Percentiles rank a stretch among this genome's conserved stretches.
phyloP scores from a whole-genome alignment of 106 monocot genomes.

The Acanthochlamys bracteata region DNA sequence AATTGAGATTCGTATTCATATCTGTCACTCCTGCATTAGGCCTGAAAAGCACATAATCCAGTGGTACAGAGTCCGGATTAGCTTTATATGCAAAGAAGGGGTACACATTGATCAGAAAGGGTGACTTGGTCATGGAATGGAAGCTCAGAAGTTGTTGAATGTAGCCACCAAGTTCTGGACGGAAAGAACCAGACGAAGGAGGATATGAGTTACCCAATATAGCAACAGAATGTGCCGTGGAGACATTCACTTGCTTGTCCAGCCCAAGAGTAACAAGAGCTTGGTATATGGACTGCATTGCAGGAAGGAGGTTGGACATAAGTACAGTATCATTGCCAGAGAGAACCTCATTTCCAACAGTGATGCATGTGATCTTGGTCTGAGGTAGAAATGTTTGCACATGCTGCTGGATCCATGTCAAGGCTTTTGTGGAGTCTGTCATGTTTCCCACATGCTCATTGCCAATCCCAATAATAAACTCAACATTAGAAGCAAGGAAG shows the following conservation, averaged over 20 bases:
- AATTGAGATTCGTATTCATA: constrained; percentile 46
- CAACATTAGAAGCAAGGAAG: constrained; percentile 55
- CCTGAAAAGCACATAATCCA: constrained; percentile 68
- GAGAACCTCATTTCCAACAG: constrained; percentile 82
- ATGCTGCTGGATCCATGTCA: constrained; percentile 58
- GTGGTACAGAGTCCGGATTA: constrained; percentile 34
- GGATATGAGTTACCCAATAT: constrained; percentile 62
- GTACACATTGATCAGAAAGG: constrained; percentile 79
- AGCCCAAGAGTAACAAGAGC: constrained; percentile 55
- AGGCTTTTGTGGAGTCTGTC: constrained; percentile 47
- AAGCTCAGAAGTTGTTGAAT: constrained; percentile 64
- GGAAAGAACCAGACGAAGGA: constrained; percentile 74
- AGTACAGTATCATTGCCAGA: constrained; percentile 55
- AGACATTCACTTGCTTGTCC: constrained; percentile 61
- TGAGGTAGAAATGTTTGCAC: constrained; percentile 46
- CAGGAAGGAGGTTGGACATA: constrained; percentile 55
- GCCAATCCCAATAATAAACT: constrained; percentile 81
- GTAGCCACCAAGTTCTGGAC: constrained; percentile 27
- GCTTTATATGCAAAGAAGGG: constrained; percentile 85
- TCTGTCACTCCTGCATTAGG: constrained; percentile 62
- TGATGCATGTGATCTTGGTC: constrained; percentile 73
- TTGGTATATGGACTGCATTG: constrained; percentile 64
- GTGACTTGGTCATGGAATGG: constrained; percentile 61
- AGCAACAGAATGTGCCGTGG: constrained; percentile 68
- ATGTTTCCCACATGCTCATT: constrained; percentile 53